Conservation (phyloP, 2,329 filamentous ascomycete genomes). For the Microcyclospora pomicola region DNA sequence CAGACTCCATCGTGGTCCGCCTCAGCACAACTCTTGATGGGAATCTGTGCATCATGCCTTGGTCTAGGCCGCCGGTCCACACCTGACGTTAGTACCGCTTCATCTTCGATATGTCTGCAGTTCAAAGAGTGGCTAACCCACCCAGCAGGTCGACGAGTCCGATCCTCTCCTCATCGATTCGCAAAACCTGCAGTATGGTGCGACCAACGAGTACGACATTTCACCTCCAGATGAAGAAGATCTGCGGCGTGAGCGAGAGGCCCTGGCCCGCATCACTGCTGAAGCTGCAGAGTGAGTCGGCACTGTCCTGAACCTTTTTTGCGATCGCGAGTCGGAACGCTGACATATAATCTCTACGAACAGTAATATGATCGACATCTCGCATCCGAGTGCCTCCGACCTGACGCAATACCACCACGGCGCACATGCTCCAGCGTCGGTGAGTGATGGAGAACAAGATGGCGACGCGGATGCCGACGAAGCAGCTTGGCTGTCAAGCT, state of each 20-base stretch:
- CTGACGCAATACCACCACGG: slow-evolving; percentile 11
- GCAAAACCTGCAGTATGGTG: slow-evolving; percentile 32
- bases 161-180: slow-evolving; percentile 33
- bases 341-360: neutral
- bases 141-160: slow-evolving; percentile 30
- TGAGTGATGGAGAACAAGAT: neutral
- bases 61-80: slow-evolving; percentile 30
- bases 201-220: slow-evolving; percentile 22
- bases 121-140: slow-evolving; percentile 15
- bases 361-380: slow-evolving; percentile 38
- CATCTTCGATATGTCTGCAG: slow-evolving; percentile 4
- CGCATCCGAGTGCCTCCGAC: slow-evolving; percentile 27
- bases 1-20: no score
- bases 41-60: slow-evolving; percentile 36
- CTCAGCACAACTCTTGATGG: slow-evolving; percentile 25
- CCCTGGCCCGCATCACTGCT: slow-evolving; percentile 35
- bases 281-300: slow-evolving; percentile 34
- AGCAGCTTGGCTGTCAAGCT: no score
- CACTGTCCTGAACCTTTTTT: neutral
- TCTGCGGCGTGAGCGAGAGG: slow-evolving; percentile 33
- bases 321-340: neutral
- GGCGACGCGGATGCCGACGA: slow-evolving; percentile 4
- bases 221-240: slow-evolving; percentile 36
- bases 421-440: slow-evolving; percentile 2
- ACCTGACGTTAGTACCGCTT: slow-evolving; percentile 27